Conservation (phyloP, 2,329 filamentous ascomycete genomes). For the Colletotrichum acutatum region DNA sequence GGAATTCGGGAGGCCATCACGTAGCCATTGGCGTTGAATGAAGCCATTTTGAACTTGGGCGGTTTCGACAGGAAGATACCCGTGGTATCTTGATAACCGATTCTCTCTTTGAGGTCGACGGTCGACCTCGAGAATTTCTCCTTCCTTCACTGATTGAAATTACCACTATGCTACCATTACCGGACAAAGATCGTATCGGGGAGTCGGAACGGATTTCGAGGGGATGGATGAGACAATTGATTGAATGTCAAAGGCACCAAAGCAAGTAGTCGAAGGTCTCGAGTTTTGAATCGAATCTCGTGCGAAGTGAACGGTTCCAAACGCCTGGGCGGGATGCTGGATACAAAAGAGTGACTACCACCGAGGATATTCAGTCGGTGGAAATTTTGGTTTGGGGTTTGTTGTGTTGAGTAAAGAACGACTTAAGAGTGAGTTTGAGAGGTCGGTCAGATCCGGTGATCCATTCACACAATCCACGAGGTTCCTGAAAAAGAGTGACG, state of each 20-base stretch:
- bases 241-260: neutral
- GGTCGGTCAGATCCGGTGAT: conserved; percentile 15
- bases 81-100: neutral
- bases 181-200: neutral
- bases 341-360: conserved; percentile 15
- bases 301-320: neutral
- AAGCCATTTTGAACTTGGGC: conserved; percentile 20
- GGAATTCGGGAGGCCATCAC: conserved; percentile 42
- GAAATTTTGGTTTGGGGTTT: neutral
- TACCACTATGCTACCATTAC: conserved; percentile 26
- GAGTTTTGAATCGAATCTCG: neutral
- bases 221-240: too few species aligned
- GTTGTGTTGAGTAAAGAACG: conserved; percentile 42
- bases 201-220: neutral
- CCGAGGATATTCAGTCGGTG: conserved; percentile 2
- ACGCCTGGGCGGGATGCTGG: neutral
- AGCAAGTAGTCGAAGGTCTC: conserved; percentile 3
- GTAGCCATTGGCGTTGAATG: conserved; percentile 38
- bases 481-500: conserved; percentile 63
- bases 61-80: neutral
- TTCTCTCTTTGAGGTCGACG: conserved; percentile 12
- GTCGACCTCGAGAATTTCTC: conserved; percentile 11
- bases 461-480: conserved; percentile 36
- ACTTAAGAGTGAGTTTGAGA: conserved; percentile 42
- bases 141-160: conserved; percentile 25